Percentiles rank a stretch among this genome's conserved stretches.
Evolutionary conservation across 345 rosid genomes (phyloP).

Genomic region (Populus deltoides): DNA sequence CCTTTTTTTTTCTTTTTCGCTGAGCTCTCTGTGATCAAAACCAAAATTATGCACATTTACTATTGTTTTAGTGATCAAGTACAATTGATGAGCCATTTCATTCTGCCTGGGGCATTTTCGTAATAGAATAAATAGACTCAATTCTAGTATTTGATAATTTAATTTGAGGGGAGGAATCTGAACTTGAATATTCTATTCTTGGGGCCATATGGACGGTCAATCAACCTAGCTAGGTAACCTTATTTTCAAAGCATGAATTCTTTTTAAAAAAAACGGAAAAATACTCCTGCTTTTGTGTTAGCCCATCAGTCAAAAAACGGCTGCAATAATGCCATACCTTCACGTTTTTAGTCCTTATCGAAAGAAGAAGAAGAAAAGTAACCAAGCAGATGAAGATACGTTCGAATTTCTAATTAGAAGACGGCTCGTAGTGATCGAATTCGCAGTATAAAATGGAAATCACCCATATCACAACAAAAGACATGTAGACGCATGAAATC

Average conservation of each 20-base stretch:
- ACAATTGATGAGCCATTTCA: not conserved
- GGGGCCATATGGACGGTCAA: not conserved
- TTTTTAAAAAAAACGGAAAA: too few relatives aligned
- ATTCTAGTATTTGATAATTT: not conserved
- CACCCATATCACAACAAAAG: not conserved
- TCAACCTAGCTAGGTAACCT: not conserved
- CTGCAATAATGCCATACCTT: not conserved
- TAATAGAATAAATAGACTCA: not conserved
- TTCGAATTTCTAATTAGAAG: not conserved
- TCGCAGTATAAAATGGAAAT: not conserved
- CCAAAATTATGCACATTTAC: not conserved
- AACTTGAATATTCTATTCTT: not conserved
- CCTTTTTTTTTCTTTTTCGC: not conserved
- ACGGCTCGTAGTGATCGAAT: not conserved
- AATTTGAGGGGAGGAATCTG: not conserved
- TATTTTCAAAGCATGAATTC: not conserved
- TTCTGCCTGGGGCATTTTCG: not conserved
- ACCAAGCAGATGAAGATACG: not conserved
- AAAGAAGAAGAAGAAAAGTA: not conserved
- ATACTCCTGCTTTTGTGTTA: too few relatives aligned
- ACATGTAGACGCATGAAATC: not conserved
- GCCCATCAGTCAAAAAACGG: not conserved
- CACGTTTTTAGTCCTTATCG: not conserved
- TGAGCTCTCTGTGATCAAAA: not conserved
- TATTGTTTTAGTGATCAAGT: not conserved